Percentiles rank a stretch among this genome's conserved stretches.
Evolutionary conservation across 352 stramenopile genomes (phyloP).

Genomic region (Labyrinthula sp.): DNA sequence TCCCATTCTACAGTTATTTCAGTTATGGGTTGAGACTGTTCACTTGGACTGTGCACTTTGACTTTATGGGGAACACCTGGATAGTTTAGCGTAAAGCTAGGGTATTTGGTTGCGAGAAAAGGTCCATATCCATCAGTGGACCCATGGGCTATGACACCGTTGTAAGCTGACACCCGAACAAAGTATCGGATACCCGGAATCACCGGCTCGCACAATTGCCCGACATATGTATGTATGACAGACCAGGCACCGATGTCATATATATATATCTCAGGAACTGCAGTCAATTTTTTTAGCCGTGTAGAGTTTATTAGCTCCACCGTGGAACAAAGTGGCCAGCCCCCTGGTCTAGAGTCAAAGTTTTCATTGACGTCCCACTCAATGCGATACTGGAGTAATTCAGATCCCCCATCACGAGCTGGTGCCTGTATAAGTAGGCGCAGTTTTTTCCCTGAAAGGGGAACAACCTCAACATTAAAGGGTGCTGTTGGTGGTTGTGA

Average conservation of each 20-base stretch:
- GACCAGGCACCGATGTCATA: conserved; percentile 44
- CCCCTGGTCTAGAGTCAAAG: conserved; percentile 43
- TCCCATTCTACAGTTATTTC: conserved; percentile 40
- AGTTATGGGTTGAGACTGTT: conserved; percentile 37
- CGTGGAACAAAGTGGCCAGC: conserved; percentile 32
- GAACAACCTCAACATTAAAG: conserved; percentile 38
- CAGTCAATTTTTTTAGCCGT: conserved; percentile 3
- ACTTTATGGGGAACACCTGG: conserved; percentile 57
- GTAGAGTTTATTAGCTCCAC: conserved; percentile 38
- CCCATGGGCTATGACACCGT: conserved; percentile 45
- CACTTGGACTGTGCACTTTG: conserved; percentile 37
- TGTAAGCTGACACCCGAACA: conserved; percentile 53
- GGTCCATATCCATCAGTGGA: conserved; percentile 41
- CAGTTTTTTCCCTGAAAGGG: conserved; percentile 45
- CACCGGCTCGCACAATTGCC: conserved; percentile 35
- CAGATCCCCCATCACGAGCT: conserved; percentile 39
- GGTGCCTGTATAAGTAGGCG: conserved; percentile 49
- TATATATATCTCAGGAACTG: conserved; percentile 36
- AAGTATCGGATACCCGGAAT: conserved; percentile 52
- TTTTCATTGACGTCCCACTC: conserved; percentile 36
- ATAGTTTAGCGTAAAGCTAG: conserved; percentile 54
- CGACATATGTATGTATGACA: conserved; percentile 33
- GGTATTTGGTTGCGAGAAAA: conserved; percentile 45
- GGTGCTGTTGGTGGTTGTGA: conserved; percentile 46
- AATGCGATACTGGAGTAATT: conserved; percentile 17